A percentile compares a stretch with the other conserved stretches of the same genome.
Evolutionary conservation across 169 alveolate genomes (phyloP).

Genomic region (Plasmodium berghei): DNA sequence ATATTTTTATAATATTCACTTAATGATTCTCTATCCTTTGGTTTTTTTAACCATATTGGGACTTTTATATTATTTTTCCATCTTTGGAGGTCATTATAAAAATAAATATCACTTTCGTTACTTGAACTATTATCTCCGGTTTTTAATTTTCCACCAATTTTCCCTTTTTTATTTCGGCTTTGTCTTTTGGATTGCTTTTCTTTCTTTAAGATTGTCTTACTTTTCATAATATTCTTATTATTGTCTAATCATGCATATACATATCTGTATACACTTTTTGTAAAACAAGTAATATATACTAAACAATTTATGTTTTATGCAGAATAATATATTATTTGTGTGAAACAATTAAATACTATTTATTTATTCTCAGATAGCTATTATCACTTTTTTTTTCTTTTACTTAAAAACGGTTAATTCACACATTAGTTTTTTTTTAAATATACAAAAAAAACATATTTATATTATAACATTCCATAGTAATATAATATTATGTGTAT

Average conservation of each 20-base stretch:
- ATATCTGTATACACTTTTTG: not conserved
- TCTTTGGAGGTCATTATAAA: slow-evolving; percentile 72
- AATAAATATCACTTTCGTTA: slow-evolving; percentile 68
- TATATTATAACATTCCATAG: too few relatives aligned
- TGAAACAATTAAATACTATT: too few relatives aligned
- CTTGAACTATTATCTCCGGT: slow-evolving; percentile 1
- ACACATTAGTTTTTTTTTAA: too few relatives aligned
- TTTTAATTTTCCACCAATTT: slow-evolving; percentile 1
- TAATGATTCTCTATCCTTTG: slow-evolving; percentile 70
- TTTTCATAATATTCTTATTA: slow-evolving; percentile 7
- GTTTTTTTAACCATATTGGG: slow-evolving; percentile 73
- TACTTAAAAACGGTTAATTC: too few relatives aligned
- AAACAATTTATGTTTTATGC: not conserved
- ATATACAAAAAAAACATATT: too few relatives aligned
- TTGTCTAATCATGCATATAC: not conserved
- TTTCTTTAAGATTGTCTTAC: slow-evolving; percentile 5
- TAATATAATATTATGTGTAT: too few relatives aligned
- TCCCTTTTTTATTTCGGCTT: slow-evolving; percentile 8
- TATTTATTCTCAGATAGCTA: too few relatives aligned
- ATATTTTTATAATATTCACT: slow-evolving; percentile 69
- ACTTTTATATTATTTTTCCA: slow-evolving; percentile 64
- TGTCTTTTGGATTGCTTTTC: slow-evolving; percentile 6
- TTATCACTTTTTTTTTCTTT: too few relatives aligned
- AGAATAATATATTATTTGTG: too few relatives aligned
- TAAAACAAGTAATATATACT: slow-evolving; percentile 6